Conservation (phyloP, 2,329 filamentous ascomycete genomes). For the Ambrosiella cleistominuta region DNA sequence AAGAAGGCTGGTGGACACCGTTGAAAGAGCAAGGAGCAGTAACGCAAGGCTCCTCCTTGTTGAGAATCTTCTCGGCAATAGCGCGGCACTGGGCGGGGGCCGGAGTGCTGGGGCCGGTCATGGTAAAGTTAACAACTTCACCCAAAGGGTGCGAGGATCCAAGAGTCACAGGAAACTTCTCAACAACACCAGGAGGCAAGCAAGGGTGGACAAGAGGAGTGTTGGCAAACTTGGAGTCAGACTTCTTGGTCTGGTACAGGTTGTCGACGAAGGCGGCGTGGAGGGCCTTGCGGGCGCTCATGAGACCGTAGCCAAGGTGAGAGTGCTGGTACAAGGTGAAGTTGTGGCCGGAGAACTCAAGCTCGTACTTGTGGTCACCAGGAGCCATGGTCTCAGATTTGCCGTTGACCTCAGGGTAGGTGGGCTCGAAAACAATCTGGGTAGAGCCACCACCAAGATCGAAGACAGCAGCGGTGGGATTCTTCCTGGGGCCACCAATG, state of each 20-base stretch:
- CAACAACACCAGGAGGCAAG: conserved; percentile 57
- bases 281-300: conserved; percentile 80
- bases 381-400: conserved; percentile 72
- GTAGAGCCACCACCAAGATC: conserved; percentile 94
- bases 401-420: conserved; percentile 53
- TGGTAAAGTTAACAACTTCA: conserved; percentile 51
- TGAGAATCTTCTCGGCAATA: conserved; percentile 75
- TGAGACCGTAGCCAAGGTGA: conserved; percentile 89
- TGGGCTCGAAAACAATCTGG: conserved; percentile 96
- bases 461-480: conserved; percentile 81
- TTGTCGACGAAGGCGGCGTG: conserved; percentile 60
- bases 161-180: conserved; percentile 54
- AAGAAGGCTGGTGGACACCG: conserved; percentile 80
- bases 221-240: conserved; percentile 48
- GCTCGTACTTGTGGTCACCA: conserved; percentile 89
- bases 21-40: conserved; percentile 96
- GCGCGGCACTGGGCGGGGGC: conserved; percentile 76
- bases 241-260: conserved; percentile 44
- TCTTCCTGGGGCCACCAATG: conserved; percentile 82
- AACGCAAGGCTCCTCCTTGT: conserved; percentile 68
- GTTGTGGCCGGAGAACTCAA: conserved; percentile 74
- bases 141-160: conserved; percentile 48
- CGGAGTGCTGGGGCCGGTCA: conserved; percentile 63
- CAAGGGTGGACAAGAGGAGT: conserved; percentile 67
- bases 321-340: conserved; percentile 97